A percentile compares a stretch with the other conserved stretches of the same genome.
Conservation (phyloP, 1,284 basidiomycete species). For the Naganishia cerealis region DNA sequence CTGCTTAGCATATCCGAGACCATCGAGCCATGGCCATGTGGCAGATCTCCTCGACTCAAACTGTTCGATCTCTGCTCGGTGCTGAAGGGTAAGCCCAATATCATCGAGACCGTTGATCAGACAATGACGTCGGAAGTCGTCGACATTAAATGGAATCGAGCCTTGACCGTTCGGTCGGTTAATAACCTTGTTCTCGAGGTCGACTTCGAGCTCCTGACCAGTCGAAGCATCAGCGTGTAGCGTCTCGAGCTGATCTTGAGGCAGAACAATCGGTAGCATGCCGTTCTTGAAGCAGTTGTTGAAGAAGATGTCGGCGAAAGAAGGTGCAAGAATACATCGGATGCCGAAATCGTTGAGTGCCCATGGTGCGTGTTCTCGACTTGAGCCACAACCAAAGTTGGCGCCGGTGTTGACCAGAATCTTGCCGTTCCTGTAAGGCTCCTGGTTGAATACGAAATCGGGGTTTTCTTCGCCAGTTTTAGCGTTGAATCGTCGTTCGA, state of each 20-base stretch:
- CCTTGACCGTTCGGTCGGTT: conserved; percentile 72
- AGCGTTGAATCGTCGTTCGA: conserved; percentile 75
- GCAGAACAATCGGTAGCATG: conserved; percentile 79
- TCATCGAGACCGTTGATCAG: conserved; percentile 91
- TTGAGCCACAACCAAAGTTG: conserved; percentile 94
- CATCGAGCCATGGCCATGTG: conserved; percentile 90
- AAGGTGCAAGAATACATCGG: conserved; percentile 84
- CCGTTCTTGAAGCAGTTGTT: conserved; percentile 85
- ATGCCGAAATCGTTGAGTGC: conserved; percentile 96
- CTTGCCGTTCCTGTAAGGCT: conserved; percentile 75
- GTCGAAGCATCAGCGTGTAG: conserved; percentile 78
- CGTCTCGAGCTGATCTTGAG: conserved; percentile 71
- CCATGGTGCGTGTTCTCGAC: conserved; percentile 94
- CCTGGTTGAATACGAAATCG: conserved; percentile 84
- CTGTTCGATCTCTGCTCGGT: conserved; percentile 64
- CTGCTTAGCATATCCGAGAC: conserved; percentile 77
- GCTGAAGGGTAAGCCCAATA: conserved; percentile 84
- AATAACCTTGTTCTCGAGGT: conserved; percentile 83
- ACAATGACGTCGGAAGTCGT: conserved; percentile 86
- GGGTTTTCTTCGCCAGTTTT: conserved; percentile 72
- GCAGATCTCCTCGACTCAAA: conserved; percentile 76
- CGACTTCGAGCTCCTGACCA: conserved; percentile 79
- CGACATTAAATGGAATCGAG: conserved; percentile 72
- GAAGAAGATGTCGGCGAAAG: conserved; percentile 89
- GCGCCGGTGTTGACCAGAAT: conserved; percentile 84